A percentile compares a stretch with the other conserved stretches of the same genome.
phyloP scores from a whole-genome alignment of 208 protist species.

The Endotrypanum monterogeii region DNA sequence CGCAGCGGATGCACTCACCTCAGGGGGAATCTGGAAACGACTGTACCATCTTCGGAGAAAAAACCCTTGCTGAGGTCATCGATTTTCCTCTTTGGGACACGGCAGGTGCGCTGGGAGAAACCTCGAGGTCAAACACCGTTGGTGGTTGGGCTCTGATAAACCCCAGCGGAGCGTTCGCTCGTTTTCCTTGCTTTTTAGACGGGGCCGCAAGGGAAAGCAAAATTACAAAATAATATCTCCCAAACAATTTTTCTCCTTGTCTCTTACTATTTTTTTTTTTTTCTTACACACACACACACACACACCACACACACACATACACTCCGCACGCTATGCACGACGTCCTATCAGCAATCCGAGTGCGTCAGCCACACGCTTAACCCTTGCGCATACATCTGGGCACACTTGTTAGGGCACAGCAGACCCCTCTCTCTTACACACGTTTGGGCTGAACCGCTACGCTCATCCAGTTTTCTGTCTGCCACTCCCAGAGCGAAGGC shows the following conservation, averaged over 20 bases:
- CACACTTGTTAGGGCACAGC: background rate
- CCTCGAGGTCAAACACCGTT: background rate
- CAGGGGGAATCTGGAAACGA: background rate
- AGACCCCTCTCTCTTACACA: background rate
- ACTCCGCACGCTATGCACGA: no score
- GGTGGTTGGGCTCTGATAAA: background rate
- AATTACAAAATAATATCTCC: background rate
- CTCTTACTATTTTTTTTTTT: background rate
- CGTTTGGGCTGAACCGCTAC: background rate
- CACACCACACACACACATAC: no score
- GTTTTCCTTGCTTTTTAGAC: background rate
- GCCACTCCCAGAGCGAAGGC: background rate
- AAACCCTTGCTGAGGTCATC: background rate
- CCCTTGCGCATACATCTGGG: background rate
- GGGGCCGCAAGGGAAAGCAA: background rate
- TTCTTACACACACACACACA: no score
- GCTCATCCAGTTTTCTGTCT: background rate
- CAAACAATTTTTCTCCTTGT: background rate
- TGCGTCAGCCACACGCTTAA: background rate
- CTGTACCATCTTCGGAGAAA: no score
- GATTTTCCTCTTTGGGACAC: background rate
- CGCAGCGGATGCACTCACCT: background rate
- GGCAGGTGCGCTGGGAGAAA: background rate
- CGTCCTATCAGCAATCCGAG: background rate
- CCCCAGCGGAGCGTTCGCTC: background rate